Evolutionary conservation across 2,329 filamentous ascomycete species (phyloP), one percentile per base, ranked within the genome.

Genomic region (Trichothecium sympodiale): DNA sequence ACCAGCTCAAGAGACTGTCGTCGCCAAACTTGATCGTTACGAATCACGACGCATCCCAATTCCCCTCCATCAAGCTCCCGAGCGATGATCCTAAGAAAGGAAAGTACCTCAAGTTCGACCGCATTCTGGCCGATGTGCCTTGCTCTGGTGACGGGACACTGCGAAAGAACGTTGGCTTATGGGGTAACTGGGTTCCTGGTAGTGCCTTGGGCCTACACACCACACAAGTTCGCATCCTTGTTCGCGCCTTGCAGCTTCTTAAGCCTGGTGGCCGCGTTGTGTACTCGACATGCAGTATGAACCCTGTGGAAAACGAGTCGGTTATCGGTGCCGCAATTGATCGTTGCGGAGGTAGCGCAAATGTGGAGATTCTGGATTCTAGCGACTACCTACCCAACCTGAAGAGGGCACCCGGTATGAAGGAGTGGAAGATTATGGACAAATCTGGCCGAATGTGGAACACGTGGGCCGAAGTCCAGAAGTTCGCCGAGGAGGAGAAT

Each of bases 231-330:
- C 74, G 89, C 32, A 98, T 98, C 46, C 67, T 98, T 33, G 83
- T 94, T 38, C 80, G 91, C 42, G 85, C 91, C 23, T 69, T 98
- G 35, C 89, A 96, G 62, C 86, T 98, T 78, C 75, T 98, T 46
- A 96, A 95, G 67, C 82, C 86, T 38, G 89, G 91, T 29, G 91
- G 91, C 35, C 77, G 88, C 43, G 84, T 96, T 18, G 89, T 98
- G 35, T 98, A 96, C 64, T 96, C 89, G 3, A 98, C 91, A 15
- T 98, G 91, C 70, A 95, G 87, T 59, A 86, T 98, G 83, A 98
- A 98, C 61, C 91, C 91, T 0, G 77, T 96, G 18, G 91, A 98
- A 65, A 94, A 98, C 52, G 91, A 98, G 61, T 81, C 91, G 6
- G 87, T 96, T 13, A 68, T 98, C 41, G 78, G 84, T 1, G 80